A percentile compares a stretch with the other conserved stretches of the same genome.
These are phyloP conservation scores for Adiantum capillusveneris DNA, from an alignment of 75 land plant species.

Conservation along the genomic window DNA sequence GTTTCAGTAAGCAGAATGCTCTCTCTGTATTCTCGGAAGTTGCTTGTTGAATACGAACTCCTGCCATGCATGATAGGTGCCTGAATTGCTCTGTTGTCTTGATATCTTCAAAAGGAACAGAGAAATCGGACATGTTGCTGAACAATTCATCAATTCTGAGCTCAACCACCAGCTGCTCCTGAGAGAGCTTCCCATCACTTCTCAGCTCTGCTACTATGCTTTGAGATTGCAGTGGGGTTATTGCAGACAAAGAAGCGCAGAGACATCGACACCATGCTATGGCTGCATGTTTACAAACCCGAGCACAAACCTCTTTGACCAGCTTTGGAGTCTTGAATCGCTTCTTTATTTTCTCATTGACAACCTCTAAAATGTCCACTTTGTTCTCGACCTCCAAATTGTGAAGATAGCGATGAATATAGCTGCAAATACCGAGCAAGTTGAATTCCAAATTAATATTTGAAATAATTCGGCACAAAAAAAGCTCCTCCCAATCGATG, in stretches of 20 bases:
- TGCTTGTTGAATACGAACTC: conserved; percentile 49
- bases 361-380: conserved; percentile 71
- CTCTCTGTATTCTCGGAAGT: conserved; percentile 61
- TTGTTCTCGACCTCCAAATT: conserved; percentile 52
- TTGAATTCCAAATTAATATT: no score
- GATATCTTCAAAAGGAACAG: conserved; percentile 20
- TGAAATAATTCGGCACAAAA: no score
- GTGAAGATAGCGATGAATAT: conserved; percentile 66
- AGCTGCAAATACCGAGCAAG: conserved; percentile 31
- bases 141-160: conserved; percentile 47
- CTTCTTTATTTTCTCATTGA: conserved; percentile 89
- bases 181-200: conserved; percentile 8
- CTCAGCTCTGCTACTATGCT: conserved; percentile 6
- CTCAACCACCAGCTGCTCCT: conserved; percentile 49
- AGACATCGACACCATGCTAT: conserved; percentile 89
- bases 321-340: conserved; percentile 91
- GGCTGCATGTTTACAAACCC: conserved; percentile 86
- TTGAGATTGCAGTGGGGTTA: conserved; percentile 42
- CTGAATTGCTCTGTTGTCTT: conserved; percentile 34
- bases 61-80: conserved; percentile 43
- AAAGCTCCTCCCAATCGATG: no score
- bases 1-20: conserved; percentile 49
- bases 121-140: conserved; percentile 35
- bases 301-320: conserved; percentile 51
- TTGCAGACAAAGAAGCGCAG: conserved; percentile 53